phyloP scores from a whole-genome alignment of 2,329 filamentous ascomycete species.

The Epichloe uncinata region DNA sequence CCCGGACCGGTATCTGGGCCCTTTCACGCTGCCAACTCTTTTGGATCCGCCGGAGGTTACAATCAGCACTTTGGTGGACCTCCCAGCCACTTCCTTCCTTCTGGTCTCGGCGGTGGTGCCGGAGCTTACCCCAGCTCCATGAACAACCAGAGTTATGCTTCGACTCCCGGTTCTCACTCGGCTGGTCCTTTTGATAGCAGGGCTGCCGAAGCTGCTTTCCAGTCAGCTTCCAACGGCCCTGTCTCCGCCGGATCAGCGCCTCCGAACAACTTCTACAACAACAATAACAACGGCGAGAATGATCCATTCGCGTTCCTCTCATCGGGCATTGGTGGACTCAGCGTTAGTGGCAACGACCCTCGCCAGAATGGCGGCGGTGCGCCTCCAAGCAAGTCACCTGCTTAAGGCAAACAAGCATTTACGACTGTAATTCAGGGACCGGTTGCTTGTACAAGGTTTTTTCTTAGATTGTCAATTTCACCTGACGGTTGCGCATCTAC shows the following conservation, averaged over 20 bases:
- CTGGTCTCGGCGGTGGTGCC: slow-evolving; percentile 60
- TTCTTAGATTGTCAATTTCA: slow-evolving; percentile 14
- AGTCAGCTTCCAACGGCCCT: slow-evolving; percentile 70
- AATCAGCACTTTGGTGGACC: slow-evolving; percentile 78
- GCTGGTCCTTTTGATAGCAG: slow-evolving; percentile 86
- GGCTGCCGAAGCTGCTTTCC: slow-evolving; percentile 87
- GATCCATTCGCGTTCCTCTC: slow-evolving; percentile 75
- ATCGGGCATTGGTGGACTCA: slow-evolving; percentile 56
- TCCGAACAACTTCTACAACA: slow-evolving; percentile 35
- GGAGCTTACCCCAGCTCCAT: slow-evolving; percentile 64
- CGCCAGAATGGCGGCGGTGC: slow-evolving; percentile 48
- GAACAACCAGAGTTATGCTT: slow-evolving; percentile 62
- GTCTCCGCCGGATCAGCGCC: slow-evolving; percentile 63
- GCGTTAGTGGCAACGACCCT: slow-evolving; percentile 52
- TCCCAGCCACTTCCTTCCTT: slow-evolving; percentile 81
- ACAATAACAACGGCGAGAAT: slow-evolving; percentile 53
- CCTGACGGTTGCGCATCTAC: slow-evolving; percentile 11
- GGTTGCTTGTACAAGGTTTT: slow-evolving; percentile 15
- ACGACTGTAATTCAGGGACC: not conserved
- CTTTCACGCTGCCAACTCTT: slow-evolving; percentile 57
- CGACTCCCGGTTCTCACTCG: slow-evolving; percentile 65
- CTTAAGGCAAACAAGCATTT: slow-evolving; percentile 23
- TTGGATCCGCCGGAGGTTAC: slow-evolving; percentile 50
- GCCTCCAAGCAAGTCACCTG: slow-evolving; percentile 46
- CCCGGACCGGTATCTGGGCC: slow-evolving; percentile 67